These are phyloP conservation scores for Umbelopsis vinacea DNA, from an alignment of 192 early-diverging fungal species.

Conservation along the genomic window DNA sequence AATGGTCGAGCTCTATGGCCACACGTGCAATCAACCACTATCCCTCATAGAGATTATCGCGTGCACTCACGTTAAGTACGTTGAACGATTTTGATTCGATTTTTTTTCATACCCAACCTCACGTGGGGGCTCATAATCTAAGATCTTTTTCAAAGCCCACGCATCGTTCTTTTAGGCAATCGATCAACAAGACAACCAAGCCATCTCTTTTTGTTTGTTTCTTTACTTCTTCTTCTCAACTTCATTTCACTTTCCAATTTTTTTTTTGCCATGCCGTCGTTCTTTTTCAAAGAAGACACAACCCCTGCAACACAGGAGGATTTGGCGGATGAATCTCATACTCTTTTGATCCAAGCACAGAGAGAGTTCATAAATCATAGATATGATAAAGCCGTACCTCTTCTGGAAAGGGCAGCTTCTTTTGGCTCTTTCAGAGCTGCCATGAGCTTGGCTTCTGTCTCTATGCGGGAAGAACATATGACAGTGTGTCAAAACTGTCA, in stretches of 20 bases:
- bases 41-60: background rate
- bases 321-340: background rate
- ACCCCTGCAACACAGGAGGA: background rate
- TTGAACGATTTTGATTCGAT: background rate
- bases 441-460: background rate
- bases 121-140: background rate
- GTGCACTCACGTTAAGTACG: background rate
- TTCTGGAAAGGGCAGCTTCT: background rate
- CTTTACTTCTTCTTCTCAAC: background rate
- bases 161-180: too few relatives aligned
- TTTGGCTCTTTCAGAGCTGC: background rate
- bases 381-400: conserved; percentile 11
- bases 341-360: background rate
- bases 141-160: too few relatives aligned
- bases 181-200: background rate
- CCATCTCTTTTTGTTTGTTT: background rate
- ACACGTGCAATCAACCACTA: background rate
- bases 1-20: background rate
- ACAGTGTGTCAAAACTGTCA: background rate
- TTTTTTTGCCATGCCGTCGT: background rate
- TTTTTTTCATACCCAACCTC: background rate
- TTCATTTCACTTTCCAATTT: background rate
- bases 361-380: background rate
- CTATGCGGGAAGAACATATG: conserved; percentile 5
- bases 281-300: conserved; percentile 1